These are phyloP conservation scores for Dryas integrifolia DNA, from an alignment of 331 rosid genomes.

Conservation along the genomic window DNA sequence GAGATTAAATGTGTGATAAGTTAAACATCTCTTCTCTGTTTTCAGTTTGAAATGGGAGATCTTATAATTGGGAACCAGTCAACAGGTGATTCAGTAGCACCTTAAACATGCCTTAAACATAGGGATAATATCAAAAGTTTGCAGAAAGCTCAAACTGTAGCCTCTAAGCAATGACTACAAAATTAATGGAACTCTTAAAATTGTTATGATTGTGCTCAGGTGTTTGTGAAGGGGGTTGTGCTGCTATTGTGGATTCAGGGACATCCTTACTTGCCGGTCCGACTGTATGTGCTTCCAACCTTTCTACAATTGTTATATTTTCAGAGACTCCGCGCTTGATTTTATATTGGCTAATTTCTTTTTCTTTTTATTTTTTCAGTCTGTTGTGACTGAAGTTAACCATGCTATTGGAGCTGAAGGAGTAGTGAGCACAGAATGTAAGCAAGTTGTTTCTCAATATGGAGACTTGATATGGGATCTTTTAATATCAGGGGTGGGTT, in stretches of 20 bases:
- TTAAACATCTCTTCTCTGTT: constrained; percentile 12
- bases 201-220: constrained; percentile 41
- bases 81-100: constrained; percentile 54
- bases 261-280: constrained; percentile 89
- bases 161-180: constrained; percentile 11
- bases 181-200: constrained; percentile 22
- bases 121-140: not conserved
- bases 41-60: constrained; percentile 82
- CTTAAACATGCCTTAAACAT: not conserved
- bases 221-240: constrained; percentile 71
- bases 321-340: not conserved
- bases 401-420: constrained; percentile 95
- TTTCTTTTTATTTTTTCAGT: constrained; percentile 34
- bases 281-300: constrained; percentile 48
- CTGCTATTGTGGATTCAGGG: constrained; percentile 87
- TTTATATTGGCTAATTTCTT: constrained; percentile 9
- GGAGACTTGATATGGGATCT: constrained; percentile 87
- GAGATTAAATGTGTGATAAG: constrained; percentile 1
- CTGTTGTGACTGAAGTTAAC: constrained; percentile 73
- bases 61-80: constrained; percentile 58
- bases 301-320: not conserved
- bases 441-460: constrained; percentile 60
- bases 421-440: constrained; percentile 72
- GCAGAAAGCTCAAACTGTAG: not conserved
- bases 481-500: constrained; percentile 58